Evolutionary conservation across 2,329 filamentous ascomycete genomes (phyloP).

Genomic region (Apiospora phragmitis): DNA sequence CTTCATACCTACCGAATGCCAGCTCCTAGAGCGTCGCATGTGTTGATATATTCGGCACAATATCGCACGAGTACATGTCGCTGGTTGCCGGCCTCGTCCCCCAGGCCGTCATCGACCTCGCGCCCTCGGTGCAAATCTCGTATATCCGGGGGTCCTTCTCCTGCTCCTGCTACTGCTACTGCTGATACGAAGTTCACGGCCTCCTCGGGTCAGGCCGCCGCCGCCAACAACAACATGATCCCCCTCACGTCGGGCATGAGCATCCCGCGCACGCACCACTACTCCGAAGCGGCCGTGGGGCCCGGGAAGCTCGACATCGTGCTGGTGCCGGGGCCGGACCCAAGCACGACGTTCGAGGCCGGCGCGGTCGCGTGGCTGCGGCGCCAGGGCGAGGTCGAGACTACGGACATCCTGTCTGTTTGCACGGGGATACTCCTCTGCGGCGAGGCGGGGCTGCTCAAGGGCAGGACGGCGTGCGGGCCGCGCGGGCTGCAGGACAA

Average conservation of each 20-base stretch:
- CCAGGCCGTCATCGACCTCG: conserved; percentile 37
- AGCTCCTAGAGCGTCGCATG: conserved; percentile 53
- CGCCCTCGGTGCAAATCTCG: conserved; percentile 42
- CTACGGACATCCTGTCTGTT: conserved; percentile 50
- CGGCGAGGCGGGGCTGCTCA: conserved; percentile 47
- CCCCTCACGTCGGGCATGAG: conserved; percentile 40
- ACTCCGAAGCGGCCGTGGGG: conserved; percentile 45
- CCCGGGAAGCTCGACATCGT: conserved; percentile 53
- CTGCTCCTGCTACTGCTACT: neutral
- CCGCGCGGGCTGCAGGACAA: conserved; percentile 44
- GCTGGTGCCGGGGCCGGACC: conserved; percentile 52
- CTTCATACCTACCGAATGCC: conserved; percentile 46
- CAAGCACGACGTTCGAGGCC: conserved; percentile 28
- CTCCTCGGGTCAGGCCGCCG: neutral
- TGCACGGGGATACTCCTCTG: conserved; percentile 53
- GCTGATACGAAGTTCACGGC: neutral
- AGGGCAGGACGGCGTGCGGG: conserved; percentile 47
- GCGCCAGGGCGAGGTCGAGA: conserved; percentile 37
- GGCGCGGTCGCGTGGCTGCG: conserved; percentile 43
- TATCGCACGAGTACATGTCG: conserved; percentile 46
- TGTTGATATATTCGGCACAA: conserved; percentile 49
- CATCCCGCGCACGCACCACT: conserved; percentile 44
- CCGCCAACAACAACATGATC: conserved; percentile 26
- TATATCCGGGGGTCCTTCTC: conserved; percentile 42
- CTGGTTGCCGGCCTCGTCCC: conserved; percentile 34